Conservation (phyloP, 495 filamentous ascomycete genomes). For the Cercophora sp. region DNA sequence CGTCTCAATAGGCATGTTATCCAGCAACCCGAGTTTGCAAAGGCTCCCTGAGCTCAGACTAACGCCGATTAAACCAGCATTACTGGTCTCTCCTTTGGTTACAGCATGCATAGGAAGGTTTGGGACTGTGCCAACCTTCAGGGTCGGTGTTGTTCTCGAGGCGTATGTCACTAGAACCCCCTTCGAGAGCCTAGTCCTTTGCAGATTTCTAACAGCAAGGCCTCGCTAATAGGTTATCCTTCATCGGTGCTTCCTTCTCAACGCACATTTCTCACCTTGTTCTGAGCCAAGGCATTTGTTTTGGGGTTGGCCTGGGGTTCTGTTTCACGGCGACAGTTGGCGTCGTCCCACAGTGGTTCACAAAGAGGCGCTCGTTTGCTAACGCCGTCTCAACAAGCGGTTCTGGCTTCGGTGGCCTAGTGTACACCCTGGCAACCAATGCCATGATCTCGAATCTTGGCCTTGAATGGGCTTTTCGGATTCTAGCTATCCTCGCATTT, state of each 20-base stretch:
- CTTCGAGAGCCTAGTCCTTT: too few species aligned
- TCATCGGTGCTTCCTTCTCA: constrained; percentile 67
- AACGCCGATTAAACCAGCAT: too few species aligned
- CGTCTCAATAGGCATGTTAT: constrained; percentile 46
- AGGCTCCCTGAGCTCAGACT: constrained; percentile 39
- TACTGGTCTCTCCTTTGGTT: constrained; percentile 62
- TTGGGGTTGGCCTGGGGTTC: constrained; percentile 74
- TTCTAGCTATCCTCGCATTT: constrained; percentile 59
- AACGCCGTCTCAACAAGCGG: constrained; percentile 70
- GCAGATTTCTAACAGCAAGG: too few species aligned
- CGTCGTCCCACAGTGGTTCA: constrained; percentile 78
- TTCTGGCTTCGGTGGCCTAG: constrained; percentile 70
- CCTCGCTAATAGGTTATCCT: constrained; percentile 51
- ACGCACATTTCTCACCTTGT: constrained; percentile 68
- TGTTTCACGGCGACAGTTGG: constrained; percentile 68
- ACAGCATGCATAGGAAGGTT: constrained; percentile 54
- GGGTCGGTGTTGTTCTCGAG: constrained; percentile 57
- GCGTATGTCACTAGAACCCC: constrained; percentile 44
- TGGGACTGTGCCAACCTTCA: constrained; percentile 55
- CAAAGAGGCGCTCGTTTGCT: constrained; percentile 61
- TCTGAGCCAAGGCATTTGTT: constrained; percentile 70
- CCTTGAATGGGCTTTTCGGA: constrained; percentile 63
- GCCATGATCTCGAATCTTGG: constrained; percentile 58
- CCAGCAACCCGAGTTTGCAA: neutral
- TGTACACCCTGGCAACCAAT: constrained; percentile 53